Evolutionary conservation across 179 eudicot species (phyloP), one percentile per base, ranked within the genome.

Genomic region (Beta lomatogona): DNA sequence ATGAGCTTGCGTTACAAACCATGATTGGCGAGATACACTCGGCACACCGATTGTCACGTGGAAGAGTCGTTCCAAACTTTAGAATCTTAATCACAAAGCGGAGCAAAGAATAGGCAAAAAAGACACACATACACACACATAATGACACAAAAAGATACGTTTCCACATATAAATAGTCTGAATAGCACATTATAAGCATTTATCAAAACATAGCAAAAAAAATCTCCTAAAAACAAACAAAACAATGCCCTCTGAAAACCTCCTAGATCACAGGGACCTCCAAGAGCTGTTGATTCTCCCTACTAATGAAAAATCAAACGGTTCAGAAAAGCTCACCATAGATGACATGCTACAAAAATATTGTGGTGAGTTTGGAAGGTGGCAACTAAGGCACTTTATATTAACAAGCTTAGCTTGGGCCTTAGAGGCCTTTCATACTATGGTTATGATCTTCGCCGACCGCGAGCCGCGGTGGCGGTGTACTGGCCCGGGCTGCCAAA

Each of bases 391-490:
- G 52, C 98, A 94, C 83, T 92, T 94, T 14, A 81, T 92, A 0
- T 65, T 94, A 18, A 91, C 97, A 0, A 87, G 90, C 81, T 61
- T 94, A 12, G 98, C 95, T 0, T 92, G 97, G 98, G 93, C 93
- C 14, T 87, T 94, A 2, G 97, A 94, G 87, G 98, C 92, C 7
- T 90, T 94, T 18, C 98, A 92, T 84, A 90, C 97, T 65, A 94
- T 92, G 97, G 93, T 92, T 75, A 91, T 94, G 92, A 91, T 94
- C 18, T 94, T 94, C 59, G 91, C 97, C 18, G 98, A 94, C 80
- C 97, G 90, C 4, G 90, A 94, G 65, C 98, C 98, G 15, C 81
- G 28, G 7, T 91, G 98, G 98, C 85, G 82, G 55, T 92, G 97
- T 81, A 75, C 71, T 6, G 85, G 73, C 45, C 44, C 82, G 9